These are phyloP conservation scores for Hericium erinaceus DNA, from an alignment of 768 basidiomycete genomes.

Conservation along the genomic window DNA sequence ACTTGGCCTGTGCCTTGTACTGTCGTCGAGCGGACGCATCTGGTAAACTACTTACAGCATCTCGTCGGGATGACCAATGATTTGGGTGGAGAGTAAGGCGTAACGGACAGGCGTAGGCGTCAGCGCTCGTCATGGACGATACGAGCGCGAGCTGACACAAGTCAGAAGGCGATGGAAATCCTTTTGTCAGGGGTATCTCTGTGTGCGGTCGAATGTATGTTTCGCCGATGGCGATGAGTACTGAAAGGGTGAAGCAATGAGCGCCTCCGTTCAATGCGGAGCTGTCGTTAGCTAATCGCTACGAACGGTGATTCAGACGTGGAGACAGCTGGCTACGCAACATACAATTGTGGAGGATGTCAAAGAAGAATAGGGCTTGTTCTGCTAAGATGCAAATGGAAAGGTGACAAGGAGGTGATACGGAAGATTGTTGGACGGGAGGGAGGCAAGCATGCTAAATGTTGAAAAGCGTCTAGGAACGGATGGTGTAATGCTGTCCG, in stretches of 20 bases:
- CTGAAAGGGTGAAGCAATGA: no score
- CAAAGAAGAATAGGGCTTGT: background rate
- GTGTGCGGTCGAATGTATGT: background rate
- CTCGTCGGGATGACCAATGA: background rate
- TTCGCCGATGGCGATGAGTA: background rate
- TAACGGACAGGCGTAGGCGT: background rate
- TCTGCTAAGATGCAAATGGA: background rate
- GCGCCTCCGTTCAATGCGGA: no score
- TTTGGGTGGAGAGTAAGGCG: background rate
- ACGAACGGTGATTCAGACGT: no score
- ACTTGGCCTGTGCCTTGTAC: background rate
- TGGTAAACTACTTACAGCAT: background rate
- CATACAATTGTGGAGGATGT: background rate
- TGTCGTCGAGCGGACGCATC: background rate
- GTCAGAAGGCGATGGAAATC: background rate
- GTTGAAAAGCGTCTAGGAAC: background rate
- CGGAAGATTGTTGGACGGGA: background rate
- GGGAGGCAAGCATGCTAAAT: background rate
- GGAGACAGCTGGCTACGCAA: no score
- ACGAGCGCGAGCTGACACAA: background rate
- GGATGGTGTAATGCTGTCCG: background rate
- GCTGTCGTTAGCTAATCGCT: no score
- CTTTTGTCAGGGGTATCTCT: background rate
- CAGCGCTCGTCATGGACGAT: background rate
- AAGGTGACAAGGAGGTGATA: background rate